A percentile compares a stretch with the other conserved stretches of the same genome.
These are phyloP conservation scores for Ophiostoma sp. DNA, from an alignment of 2,329 filamentous ascomycete genomes.

Conservation along the genomic window DNA sequence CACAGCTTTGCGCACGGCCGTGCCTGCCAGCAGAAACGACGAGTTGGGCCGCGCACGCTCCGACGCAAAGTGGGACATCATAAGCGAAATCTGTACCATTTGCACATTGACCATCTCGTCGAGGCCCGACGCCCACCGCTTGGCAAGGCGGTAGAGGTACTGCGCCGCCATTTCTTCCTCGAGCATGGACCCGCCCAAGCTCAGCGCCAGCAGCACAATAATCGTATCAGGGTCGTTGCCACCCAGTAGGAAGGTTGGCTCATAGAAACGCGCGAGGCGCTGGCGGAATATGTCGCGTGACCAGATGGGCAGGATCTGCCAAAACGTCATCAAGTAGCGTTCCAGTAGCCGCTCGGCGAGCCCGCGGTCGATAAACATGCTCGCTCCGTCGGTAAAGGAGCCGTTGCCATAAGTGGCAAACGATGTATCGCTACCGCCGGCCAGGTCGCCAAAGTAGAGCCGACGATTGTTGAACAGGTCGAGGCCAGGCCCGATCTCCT, in stretches of 20 bases:
- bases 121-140: slow-evolving; percentile 21
- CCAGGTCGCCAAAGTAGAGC: slow-evolving; percentile 27
- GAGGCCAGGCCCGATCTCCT: slow-evolving; percentile 26
- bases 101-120: slow-evolving; percentile 27
- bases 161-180: slow-evolving; percentile 24
- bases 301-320: slow-evolving; percentile 26
- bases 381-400: slow-evolving; percentile 16
- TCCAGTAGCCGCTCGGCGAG: slow-evolving; percentile 22
- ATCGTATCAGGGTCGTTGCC: slow-evolving; percentile 21
- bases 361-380: slow-evolving; percentile 24
- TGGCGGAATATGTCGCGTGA: slow-evolving; percentile 20
- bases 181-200: slow-evolving; percentile 23
- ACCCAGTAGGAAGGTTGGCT: neutral
- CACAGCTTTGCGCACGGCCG: slow-evolving; percentile 25
- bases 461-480: slow-evolving; percentile 26
- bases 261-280: slow-evolving; percentile 22
- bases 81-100: slow-evolving; percentile 25
- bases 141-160: slow-evolving; percentile 23
- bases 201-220: slow-evolving; percentile 23
- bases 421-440: slow-evolving; percentile 14
- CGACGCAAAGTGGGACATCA: slow-evolving; percentile 25
- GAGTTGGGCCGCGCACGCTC: slow-evolving; percentile 26
- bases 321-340: slow-evolving; percentile 23
- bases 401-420: slow-evolving; percentile 13
- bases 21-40: slow-evolving; percentile 21